These are phyloP conservation scores for Coprinopsis strossmayeri DNA, from an alignment of 768 basidiomycete genomes.

Conservation along the genomic window DNA sequence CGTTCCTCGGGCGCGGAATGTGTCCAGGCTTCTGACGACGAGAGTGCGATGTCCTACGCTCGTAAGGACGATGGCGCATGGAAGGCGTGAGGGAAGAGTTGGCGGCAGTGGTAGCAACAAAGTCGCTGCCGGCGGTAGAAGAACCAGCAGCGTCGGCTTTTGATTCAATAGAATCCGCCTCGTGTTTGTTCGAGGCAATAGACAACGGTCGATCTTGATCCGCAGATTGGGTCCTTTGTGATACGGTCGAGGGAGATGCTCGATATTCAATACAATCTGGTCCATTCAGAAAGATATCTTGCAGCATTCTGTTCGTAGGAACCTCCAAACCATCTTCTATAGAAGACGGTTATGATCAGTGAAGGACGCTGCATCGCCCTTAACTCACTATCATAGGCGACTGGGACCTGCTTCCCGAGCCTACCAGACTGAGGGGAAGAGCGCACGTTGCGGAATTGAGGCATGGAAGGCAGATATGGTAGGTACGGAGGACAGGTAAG, in stretches of 20 bases:
- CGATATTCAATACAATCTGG: too few relatives aligned
- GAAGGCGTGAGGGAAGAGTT: neutral
- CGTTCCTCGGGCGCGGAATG: slow-evolving; percentile 69
- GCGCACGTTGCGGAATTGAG: slow-evolving; percentile 21
- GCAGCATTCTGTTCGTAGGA: too few relatives aligned
- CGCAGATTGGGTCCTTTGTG: too few relatives aligned
- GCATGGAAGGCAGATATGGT: slow-evolving; percentile 16
- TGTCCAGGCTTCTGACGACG: slow-evolving; percentile 45
- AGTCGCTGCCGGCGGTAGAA: too few relatives aligned
- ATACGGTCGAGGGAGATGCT: too few relatives aligned
- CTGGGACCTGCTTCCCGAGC: slow-evolving; percentile 15
- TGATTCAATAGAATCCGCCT: too few relatives aligned
- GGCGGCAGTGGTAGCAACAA: neutral
- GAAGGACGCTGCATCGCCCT: neutral
- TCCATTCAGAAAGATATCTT: too few relatives aligned
- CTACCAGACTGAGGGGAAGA: slow-evolving; percentile 19
- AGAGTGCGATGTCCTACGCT: slow-evolving; percentile 29
- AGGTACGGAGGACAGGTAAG: slow-evolving; percentile 1
- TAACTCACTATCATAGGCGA: slow-evolving; percentile 20
- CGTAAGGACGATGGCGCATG: neutral
- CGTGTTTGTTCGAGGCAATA: too few relatives aligned
- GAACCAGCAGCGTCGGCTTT: too few relatives aligned
- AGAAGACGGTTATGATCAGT: neutral
- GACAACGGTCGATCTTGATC: too few relatives aligned
- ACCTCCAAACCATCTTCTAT: neutral